Evolutionary conservation across 192 early-diverging fungal species (phyloP).

Genomic region (Thoreauomyces humboldtii): DNA sequence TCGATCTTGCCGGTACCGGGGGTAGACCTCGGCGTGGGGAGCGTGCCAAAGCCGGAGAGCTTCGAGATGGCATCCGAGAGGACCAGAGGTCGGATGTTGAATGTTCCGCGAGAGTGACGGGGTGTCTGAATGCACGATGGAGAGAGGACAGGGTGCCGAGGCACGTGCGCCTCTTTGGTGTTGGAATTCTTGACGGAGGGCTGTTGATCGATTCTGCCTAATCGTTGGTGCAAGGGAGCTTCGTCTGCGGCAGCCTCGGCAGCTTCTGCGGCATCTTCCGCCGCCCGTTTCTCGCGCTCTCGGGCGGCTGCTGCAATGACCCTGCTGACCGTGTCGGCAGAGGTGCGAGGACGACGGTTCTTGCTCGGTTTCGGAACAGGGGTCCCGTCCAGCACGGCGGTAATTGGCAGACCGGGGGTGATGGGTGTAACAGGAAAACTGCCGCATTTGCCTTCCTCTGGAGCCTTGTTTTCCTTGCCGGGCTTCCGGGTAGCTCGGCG

Average conservation of each 20-base stretch:
- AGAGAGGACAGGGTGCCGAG: too few species aligned
- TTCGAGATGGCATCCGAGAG: too few species aligned
- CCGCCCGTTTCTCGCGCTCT: conserved; percentile 7
- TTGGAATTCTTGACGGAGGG: too few species aligned
- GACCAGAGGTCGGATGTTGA: too few species aligned
- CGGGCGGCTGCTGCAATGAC: conserved; percentile 12
- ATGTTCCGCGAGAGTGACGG: too few species aligned
- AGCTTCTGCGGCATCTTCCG: conserved; percentile 1
- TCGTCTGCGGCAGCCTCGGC: not conserved
- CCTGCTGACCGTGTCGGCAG: conserved; percentile 3
- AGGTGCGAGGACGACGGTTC: conserved; percentile 1
- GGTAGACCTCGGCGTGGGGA: too few species aligned
- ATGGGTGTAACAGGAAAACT: not conserved
- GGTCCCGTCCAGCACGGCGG: not conserved
- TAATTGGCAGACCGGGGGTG: not conserved
- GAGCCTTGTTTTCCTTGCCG: not conserved
- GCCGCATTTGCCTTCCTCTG: not conserved
- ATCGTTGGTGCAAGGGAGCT: too few species aligned
- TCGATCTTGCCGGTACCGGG: too few species aligned
- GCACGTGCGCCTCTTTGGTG: too few species aligned
- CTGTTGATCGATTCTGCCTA: too few species aligned
- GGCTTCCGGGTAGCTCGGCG: not conserved
- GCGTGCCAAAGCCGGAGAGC: too few species aligned
- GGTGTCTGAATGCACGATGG: too few species aligned
- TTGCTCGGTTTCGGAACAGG: not conserved